Percentiles rank a stretch among this genome's conserved stretches.
Conservation (phyloP, 1,284 basidiomycete genomes). For the Prillingera fragicola region DNA sequence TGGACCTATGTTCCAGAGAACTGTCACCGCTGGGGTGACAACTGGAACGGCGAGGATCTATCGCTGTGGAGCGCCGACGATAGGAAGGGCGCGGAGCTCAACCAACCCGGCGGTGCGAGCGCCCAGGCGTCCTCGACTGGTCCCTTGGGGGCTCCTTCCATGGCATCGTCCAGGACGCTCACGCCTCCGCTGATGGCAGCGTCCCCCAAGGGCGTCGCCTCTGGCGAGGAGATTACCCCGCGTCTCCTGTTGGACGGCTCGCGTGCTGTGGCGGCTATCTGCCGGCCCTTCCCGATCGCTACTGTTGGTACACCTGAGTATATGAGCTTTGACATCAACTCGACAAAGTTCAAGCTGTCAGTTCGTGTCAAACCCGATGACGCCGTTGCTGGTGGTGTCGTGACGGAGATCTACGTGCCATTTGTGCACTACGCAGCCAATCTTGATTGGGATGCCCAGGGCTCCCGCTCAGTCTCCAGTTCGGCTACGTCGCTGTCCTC, state of each 20-base stretch:
- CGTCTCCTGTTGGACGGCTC: slow-evolving; percentile 74
- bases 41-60: slow-evolving; percentile 91
- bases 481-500: slow-evolving; percentile 7
- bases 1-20: slow-evolving; percentile 82
- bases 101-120: slow-evolving; percentile 3
- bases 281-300: slow-evolving; percentile 70
- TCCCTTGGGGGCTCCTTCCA: slow-evolving; percentile 1
- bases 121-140: not conserved
- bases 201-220: slow-evolving; percentile 37
- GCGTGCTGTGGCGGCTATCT: slow-evolving; percentile 73
- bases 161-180: slow-evolving; percentile 28
- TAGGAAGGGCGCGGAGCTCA: slow-evolving; percentile 36
- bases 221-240: slow-evolving; percentile 49
- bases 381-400: slow-evolving; percentile 44
- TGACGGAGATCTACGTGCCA: slow-evolving; percentile 82
- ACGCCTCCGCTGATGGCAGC: not conserved
- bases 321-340: slow-evolving; percentile 70
- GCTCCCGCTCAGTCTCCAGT: slow-evolving; percentile 9
- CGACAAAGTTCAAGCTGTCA: slow-evolving; percentile 62
- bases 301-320: slow-evolving; percentile 62
- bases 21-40: slow-evolving; percentile 84
- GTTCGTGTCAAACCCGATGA: slow-evolving; percentile 57
- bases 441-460: slow-evolving; percentile 15
- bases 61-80: slow-evolving; percentile 84
- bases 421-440: slow-evolving; percentile 76